phyloP scores from a whole-genome alignment of 495 filamentous ascomycete species.

The Penicillium bovifimosum region DNA sequence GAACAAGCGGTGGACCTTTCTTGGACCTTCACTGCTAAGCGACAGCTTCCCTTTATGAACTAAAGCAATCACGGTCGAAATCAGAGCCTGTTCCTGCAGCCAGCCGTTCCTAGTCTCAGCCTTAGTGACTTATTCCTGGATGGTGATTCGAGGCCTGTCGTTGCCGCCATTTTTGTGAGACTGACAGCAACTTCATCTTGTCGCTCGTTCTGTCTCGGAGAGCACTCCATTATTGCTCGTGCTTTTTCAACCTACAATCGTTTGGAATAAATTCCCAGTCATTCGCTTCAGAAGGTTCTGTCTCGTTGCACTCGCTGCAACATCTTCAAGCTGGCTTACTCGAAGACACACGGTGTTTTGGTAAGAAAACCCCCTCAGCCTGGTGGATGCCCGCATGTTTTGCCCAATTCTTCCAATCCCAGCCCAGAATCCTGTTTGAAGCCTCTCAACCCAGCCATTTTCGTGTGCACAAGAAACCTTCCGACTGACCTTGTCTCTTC shows the following conservation, averaged over 20 bases:
- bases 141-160: conserved; percentile 35
- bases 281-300: conserved; percentile 43
- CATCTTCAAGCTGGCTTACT: conserved; percentile 52
- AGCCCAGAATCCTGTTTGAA: conserved; percentile 20
- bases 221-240: conserved; percentile 25
- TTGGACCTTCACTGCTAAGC: conserved; percentile 9
- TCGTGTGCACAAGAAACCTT: conserved; percentile 7
- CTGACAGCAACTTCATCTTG: conserved; percentile 37
- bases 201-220: conserved; percentile 45
- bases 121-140: conserved; percentile 24
- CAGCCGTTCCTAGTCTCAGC: conserved; percentile 31
- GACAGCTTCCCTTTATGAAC: conserved; percentile 23
- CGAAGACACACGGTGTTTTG: conserved; percentile 46
- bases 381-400: conserved; percentile 23
- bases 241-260: conserved; percentile 35
- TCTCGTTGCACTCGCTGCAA: conserved; percentile 47
- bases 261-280: conserved; percentile 45
- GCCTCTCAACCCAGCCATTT: background rate
- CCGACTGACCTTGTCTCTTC: conserved; percentile 20
- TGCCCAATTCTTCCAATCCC: conserved; percentile 14
- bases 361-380: conserved; percentile 35
- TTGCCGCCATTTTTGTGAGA: conserved; percentile 27
- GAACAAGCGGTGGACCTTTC: conserved; percentile 11
- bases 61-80: conserved; percentile 18
- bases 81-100: conserved; percentile 34